Evolutionary conservation across 23 red algal genomes (phyloP).

Genomic region (Gracilaria domingensis): DNA sequence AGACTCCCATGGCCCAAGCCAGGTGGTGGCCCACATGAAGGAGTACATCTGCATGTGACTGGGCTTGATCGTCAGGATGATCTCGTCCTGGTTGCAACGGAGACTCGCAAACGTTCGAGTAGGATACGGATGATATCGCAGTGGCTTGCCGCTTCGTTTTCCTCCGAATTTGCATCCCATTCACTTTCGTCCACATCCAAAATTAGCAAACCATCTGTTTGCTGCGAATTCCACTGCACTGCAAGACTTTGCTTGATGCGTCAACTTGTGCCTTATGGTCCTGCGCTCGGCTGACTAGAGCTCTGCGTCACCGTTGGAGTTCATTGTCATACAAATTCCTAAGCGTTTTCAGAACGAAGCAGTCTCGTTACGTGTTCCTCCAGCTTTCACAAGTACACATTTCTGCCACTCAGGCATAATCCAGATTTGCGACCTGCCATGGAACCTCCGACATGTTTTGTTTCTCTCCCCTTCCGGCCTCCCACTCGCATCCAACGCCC

Average conservation of each 20-base stretch:
- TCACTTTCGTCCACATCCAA: not conserved
- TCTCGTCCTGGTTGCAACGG: no score
- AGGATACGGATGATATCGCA: not conserved
- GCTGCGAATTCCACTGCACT: not conserved
- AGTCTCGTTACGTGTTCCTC: not conserved
- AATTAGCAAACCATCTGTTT: not conserved
- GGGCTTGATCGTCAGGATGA: no score
- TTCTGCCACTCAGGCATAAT: no score
- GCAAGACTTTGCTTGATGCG: not conserved
- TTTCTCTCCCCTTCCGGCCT: not conserved
- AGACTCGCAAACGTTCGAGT: not conserved
- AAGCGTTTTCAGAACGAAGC: not conserved
- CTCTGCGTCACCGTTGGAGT: not conserved
- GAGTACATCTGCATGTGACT: no score
- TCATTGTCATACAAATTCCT: not conserved
- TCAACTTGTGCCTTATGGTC: not conserved
- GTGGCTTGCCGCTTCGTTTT: not conserved
- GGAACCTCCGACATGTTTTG: not conserved
- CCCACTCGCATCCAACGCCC: not conserved
- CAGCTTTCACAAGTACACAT: no score
- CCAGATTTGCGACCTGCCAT: not conserved
- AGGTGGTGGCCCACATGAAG: no score
- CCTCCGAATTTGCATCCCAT: not conserved
- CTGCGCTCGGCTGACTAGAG: not conserved
- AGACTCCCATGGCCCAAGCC: no score